phyloP scores from a whole-genome alignment of 140 eudicot species.

The Stevia rebaudiana region DNA sequence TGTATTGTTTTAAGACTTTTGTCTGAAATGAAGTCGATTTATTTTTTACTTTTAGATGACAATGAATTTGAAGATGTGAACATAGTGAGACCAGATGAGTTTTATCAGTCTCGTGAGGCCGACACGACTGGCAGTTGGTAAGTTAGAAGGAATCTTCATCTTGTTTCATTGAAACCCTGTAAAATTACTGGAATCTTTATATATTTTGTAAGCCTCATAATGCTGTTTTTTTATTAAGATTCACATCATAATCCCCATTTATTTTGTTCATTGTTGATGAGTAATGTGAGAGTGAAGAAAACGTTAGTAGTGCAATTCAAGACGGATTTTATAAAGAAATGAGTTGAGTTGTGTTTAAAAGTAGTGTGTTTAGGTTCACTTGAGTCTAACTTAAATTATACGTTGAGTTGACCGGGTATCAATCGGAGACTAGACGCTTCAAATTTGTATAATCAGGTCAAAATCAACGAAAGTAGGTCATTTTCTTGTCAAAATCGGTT shows the following conservation, averaged over 20 bases:
- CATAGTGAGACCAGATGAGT: conserved; percentile 64
- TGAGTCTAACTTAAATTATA: too few species aligned
- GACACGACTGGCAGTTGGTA: conserved; percentile 64
- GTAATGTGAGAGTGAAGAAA: background rate
- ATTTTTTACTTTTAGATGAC: conserved; percentile 52
- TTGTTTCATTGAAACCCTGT: background rate
- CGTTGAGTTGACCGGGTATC: too few species aligned
- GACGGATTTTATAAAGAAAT: too few species aligned
- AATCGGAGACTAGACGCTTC: too few species aligned
- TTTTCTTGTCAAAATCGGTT: too few species aligned
- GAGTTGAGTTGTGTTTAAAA: too few species aligned
- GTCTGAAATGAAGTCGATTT: background rate
- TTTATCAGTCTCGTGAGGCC: conserved; percentile 54
- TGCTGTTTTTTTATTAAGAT: conserved; percentile 11
- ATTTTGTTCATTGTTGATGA: background rate
- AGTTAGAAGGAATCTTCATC: conserved; percentile 8
- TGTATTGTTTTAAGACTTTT: background rate
- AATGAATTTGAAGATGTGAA: conserved; percentile 80
- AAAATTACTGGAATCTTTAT: background rate
- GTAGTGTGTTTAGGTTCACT: too few species aligned
- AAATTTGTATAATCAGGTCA: too few species aligned
- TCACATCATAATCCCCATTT: background rate
- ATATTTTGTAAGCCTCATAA: conserved; percentile 11
- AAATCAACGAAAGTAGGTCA: too few species aligned
- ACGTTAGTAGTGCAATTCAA: background rate